Base-by-base conservation (phyloP, 2,329 filamentous ascomycete genomes). In the Didymosphaeria variabile region DNA sequence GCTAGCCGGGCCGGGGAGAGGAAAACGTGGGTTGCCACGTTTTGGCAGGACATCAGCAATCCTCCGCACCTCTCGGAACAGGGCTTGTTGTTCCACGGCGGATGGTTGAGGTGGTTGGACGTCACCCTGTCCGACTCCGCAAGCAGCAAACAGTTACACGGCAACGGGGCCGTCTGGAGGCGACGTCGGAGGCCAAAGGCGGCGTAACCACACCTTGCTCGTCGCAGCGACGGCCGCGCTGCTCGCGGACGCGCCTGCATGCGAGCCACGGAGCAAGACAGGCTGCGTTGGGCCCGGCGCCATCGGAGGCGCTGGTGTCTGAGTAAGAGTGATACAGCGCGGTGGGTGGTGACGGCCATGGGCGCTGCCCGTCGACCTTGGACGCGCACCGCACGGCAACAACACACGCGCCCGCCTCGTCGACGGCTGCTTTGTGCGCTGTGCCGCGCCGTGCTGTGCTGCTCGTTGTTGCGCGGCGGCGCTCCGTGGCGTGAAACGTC, bases 11-110 rank as follows among this genome's bases (percentile, higher is more conserved):
- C 50, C 34, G 19, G 34, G 50, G 19, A 19, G 21, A 23, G 55
- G 55, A 71, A 56, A 75, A 74, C 72, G 73, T 75, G 73, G 69
- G 67, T 19, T 54, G 51, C 51, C 72, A 75, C 72, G 73, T 75
- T 76, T 61, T 68, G 70, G 65, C 65, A 65, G 63, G 66, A 69
- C 59, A 64, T 62, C 64, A 65, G 62, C 68, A 72, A 72, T 63
- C 29, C 57, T 71, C 72, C 70, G 72, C 68, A 54, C 70, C 71
- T 72, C 67, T 73, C 65, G 57, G 57, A 59, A 61, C 58, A 55
- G 51, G 62, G 55, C 64, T 45, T 40, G 57, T 19, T 51, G 69
- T 71, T 66, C 34, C 71, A 68, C 71, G 52, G 47, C 42, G 49
- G 67, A 63, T 58, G 59, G 61, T 60, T 42, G 66, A 60, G 68